Evolutionary conservation across 371 early-diverging fungal species (phyloP), one percentile per base, ranked within the genome.

Genomic region (Mortierella sp.): DNA sequence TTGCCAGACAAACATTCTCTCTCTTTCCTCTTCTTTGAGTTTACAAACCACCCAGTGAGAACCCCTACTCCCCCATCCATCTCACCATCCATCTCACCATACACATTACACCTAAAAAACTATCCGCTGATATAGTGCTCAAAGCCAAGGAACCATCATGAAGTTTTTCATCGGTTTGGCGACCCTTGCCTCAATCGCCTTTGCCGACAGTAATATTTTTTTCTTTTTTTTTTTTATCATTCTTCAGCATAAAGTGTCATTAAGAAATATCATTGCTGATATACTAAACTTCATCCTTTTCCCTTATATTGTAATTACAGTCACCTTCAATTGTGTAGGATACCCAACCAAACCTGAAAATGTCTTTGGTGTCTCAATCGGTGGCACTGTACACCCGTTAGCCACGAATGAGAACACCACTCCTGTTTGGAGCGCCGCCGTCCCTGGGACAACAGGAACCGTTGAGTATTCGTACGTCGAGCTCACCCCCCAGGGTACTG

Each of bases 291-390:
- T n/a, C 51, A n/a, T n/a, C n/a, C 37, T 6, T 1, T 29, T 42
- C 34, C 15, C 53, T 60, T 19, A 6, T 42, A 49, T n/a, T 19
- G 42, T 19, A n/a, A 19, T 35, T 45, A 45, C 17, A 76, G 76
- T 79, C 68, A 74, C 74, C 2, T 79, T 66, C 56, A 73, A 51
- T 31, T 74, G 70, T 23, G 65, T 79, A 1, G 80, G 80, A 6
- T 79, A 74, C 23, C 68, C 61, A 1, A 45, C 66, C 13, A 23
- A 35, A 6, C 0, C 22, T 6, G 10, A 23, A 5, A 35, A 32
- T 42, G 1, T 34, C 5, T 74, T 74, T 51, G 80, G 70, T 60
- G 80, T 79, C 53, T 63, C 59, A 0, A 66, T 79, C 34, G 43
- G 15, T 29, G 75, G 71, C 28, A 29, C 32, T 1, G 32, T 70